Conservation (phyloP, 176 grass and related monocot genomes). For the Phoenix roebelenii region DNA sequence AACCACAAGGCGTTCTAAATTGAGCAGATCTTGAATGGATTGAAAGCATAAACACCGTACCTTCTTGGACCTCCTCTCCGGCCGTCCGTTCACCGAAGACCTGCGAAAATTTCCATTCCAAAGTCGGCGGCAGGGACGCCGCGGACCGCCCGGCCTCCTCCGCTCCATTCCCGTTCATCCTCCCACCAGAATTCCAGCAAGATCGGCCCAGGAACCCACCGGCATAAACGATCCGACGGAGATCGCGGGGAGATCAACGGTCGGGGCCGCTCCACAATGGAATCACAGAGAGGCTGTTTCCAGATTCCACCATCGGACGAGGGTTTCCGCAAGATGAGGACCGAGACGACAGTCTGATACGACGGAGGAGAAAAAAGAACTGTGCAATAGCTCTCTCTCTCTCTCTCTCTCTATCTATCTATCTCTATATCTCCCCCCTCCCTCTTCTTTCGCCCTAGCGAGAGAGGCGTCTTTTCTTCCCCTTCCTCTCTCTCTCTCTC, state of each 20-base stretch:
- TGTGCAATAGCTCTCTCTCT: too few relatives aligned
- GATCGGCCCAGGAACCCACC: neutral
- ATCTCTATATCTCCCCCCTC: too few relatives aligned
- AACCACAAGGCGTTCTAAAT: neutral
- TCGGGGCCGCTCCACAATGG: neutral
- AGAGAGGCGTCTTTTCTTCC: too few relatives aligned
- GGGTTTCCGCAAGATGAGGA: neutral
- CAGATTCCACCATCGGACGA: neutral
- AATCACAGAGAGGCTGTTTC: neutral
- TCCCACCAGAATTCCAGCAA: neutral
- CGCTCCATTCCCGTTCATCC: neutral
- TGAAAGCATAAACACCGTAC: slow-evolving; percentile 1
- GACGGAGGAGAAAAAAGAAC: too few relatives aligned
- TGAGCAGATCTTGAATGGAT: neutral
- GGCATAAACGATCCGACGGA: slow-evolving; percentile 1
- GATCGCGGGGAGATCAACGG: neutral
- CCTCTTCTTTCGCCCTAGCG: too few relatives aligned
- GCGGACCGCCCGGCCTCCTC: neutral
- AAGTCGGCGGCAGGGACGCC: neutral
- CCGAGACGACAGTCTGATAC: neutral
- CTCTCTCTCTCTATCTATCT: too few relatives aligned
- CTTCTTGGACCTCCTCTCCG: slow-evolving; percentile 19
- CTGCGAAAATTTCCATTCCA: slow-evolving; percentile 21
- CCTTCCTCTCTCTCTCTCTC: too few relatives aligned
- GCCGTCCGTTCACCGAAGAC: slow-evolving; percentile 9